Evolutionary conservation across 78 protist species (phyloP).

Genomic region (Cavenderia fasciculata): DNA sequence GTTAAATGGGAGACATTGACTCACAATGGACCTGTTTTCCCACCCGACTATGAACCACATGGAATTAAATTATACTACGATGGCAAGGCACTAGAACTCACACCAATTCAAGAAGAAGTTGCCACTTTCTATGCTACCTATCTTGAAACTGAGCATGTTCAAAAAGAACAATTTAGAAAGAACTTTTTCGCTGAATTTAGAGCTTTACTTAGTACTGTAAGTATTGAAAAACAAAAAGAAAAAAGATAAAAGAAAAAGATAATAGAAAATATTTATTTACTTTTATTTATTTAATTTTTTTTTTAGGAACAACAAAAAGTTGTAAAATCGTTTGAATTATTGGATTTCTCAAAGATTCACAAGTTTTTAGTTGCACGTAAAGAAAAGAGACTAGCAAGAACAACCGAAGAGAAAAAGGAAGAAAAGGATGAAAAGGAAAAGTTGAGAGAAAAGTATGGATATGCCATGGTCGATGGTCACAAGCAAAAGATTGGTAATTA

Average conservation of each 20-base stretch:
- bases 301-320: slow-evolving; percentile 62
- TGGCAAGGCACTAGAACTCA: slow-evolving; percentile 68
- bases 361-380: slow-evolving; percentile 26
- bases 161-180: slow-evolving; percentile 82
- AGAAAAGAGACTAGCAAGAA: slow-evolving; percentile 78
- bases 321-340: slow-evolving; percentile 42
- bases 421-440: slow-evolving; percentile 79
- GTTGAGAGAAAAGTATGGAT: slow-evolving; percentile 81
- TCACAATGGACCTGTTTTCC: slow-evolving; percentile 94
- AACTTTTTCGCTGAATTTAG: slow-evolving; percentile 90
- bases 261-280: too few species aligned
- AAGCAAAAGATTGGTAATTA: slow-evolving; percentile 95
- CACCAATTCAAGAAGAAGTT: slow-evolving; percentile 89
- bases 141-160: slow-evolving; percentile 89
- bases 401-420: slow-evolving; percentile 87
- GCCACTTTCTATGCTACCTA: slow-evolving; percentile 95
- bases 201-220: slow-evolving; percentile 4
- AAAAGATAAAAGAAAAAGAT: too few species aligned
- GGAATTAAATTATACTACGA: slow-evolving; percentile 84
- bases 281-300: too few species aligned
- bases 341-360: slow-evolving; percentile 93
- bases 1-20: slow-evolving; percentile 89
- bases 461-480: slow-evolving; percentile 95
- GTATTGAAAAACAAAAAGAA: too few species aligned
- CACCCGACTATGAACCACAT: slow-evolving; percentile 94